phyloP scores from a whole-genome alignment of 148 eudicot species.

The Rhododendron simsii region DNA sequence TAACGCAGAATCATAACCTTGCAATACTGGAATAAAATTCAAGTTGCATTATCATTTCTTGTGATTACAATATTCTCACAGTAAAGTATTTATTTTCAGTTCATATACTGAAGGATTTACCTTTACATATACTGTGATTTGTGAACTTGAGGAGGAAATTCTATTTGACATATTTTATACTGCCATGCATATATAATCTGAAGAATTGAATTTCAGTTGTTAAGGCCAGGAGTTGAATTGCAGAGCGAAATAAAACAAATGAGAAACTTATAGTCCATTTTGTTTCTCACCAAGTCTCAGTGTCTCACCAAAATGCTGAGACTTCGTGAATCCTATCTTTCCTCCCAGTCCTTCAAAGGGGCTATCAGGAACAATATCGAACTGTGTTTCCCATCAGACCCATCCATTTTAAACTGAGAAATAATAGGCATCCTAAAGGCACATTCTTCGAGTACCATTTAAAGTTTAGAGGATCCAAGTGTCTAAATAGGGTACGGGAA shows the following conservation, averaged over 20 bases:
- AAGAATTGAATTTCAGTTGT: neutral
- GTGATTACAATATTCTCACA: neutral
- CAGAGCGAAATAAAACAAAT: neutral
- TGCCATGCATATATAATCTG: neutral
- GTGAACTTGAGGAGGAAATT: neutral
- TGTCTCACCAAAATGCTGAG: neutral
- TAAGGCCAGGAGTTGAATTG: neutral
- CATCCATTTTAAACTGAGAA: neutral
- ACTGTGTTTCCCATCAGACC: neutral
- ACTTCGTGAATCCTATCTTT: neutral
- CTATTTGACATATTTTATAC: neutral
- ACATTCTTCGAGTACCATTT: neutral
- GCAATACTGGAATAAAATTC: constrained; percentile 7
- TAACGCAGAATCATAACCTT: neutral
- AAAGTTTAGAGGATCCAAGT: neutral
- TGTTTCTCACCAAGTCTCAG: neutral
- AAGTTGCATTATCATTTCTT: neutral
- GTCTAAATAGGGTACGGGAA: neutral
- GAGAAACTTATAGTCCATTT: neutral
- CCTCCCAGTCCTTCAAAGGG: neutral
- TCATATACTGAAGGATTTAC: neutral
- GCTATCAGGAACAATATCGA: neutral
- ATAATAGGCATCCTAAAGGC: neutral
- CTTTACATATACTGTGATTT: neutral
- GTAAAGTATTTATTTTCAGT: neutral